A percentile compares a stretch with the other conserved stretches of the same genome.
phyloP scores from a whole-genome alignment of 495 filamentous ascomycete species.

The Neurospora sublineolata region DNA sequence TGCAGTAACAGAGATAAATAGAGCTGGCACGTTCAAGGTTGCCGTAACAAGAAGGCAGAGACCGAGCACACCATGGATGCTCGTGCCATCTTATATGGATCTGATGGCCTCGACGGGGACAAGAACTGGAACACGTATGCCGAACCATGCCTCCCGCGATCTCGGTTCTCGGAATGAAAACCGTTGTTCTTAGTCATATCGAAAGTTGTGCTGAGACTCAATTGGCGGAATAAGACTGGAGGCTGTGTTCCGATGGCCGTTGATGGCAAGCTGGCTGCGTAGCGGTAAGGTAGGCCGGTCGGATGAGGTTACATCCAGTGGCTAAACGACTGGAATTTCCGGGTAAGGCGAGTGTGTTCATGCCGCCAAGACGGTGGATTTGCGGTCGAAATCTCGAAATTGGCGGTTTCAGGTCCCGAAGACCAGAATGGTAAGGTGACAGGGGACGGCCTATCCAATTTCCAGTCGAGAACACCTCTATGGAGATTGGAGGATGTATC shows the following conservation, averaged over 20 bases:
- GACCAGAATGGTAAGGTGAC: background rate
- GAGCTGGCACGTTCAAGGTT: background rate
- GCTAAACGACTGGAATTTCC: background rate
- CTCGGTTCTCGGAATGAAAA: conserved; percentile 5
- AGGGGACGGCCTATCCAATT: background rate
- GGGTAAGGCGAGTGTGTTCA: conserved; percentile 7
- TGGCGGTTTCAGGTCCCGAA: conserved; percentile 1
- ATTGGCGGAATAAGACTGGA: conserved; percentile 19
- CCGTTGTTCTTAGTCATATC: conserved; percentile 2
- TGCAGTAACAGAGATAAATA: background rate
- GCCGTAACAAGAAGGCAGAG: background rate
- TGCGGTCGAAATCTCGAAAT: background rate
- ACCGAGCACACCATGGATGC: background rate
- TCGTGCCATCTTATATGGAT: background rate
- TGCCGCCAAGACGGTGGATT: conserved; percentile 15
- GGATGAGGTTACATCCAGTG: conserved; percentile 10
- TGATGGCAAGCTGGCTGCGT: background rate
- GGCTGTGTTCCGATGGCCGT: background rate
- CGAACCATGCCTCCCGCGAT: background rate
- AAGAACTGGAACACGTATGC: background rate
- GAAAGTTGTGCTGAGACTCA: background rate
- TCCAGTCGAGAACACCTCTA: background rate
- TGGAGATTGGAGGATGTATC: background rate
- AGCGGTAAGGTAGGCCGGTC: background rate
- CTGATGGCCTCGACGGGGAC: background rate